phyloP scores from a whole-genome alignment of 306 rosid species.

The Hylodesmum podocarpum region DNA sequence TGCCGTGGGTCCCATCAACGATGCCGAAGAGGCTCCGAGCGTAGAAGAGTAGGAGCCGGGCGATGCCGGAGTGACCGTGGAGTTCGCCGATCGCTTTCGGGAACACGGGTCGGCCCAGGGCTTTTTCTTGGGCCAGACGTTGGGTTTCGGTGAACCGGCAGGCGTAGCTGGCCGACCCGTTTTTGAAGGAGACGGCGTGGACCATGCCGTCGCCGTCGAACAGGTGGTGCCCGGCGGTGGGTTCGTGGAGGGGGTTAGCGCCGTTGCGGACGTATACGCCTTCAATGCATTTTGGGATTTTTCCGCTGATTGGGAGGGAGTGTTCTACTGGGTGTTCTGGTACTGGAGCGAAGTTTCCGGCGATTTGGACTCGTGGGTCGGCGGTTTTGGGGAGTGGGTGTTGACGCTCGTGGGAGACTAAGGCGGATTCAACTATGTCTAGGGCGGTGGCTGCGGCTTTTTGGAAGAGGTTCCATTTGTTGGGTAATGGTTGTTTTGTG shows the following conservation, averaged over 20 bases:
- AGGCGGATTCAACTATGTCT: constrained; percentile 57
- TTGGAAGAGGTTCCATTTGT: constrained; percentile 58
- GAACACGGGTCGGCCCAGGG: constrained; percentile 72
- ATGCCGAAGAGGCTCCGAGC: constrained; percentile 64
- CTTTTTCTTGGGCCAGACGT: constrained; percentile 65
- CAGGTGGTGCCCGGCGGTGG: constrained; percentile 87
- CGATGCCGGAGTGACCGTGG: constrained; percentile 95
- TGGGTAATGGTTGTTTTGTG: not conserved
- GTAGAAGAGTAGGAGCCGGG: constrained; percentile 72
- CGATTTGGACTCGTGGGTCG: constrained; percentile 86
- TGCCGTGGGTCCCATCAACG: constrained; percentile 67
- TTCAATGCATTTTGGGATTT: constrained; percentile 68
- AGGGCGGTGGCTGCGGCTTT: constrained; percentile 59
- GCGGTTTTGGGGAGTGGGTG: constrained; percentile 83
- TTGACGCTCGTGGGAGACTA: constrained; percentile 52
- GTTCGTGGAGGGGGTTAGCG: constrained; percentile 86
- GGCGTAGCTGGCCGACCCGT: constrained; percentile 61
- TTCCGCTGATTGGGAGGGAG: constrained; percentile 52
- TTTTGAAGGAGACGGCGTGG: constrained; percentile 64
- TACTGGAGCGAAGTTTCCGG: constrained; percentile 94
- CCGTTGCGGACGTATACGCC: constrained; percentile 93
- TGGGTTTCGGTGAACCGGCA: constrained; percentile 87
- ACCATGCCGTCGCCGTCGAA: constrained; percentile 99
- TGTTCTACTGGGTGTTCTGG: constrained; percentile 55
- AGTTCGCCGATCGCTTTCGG: constrained; percentile 97